Percentiles rank a stretch among this genome's conserved stretches.
Evolutionary conservation across 805 yeast species (phyloP).

Genomic region (Wickerhamiella azymoides): DNA sequence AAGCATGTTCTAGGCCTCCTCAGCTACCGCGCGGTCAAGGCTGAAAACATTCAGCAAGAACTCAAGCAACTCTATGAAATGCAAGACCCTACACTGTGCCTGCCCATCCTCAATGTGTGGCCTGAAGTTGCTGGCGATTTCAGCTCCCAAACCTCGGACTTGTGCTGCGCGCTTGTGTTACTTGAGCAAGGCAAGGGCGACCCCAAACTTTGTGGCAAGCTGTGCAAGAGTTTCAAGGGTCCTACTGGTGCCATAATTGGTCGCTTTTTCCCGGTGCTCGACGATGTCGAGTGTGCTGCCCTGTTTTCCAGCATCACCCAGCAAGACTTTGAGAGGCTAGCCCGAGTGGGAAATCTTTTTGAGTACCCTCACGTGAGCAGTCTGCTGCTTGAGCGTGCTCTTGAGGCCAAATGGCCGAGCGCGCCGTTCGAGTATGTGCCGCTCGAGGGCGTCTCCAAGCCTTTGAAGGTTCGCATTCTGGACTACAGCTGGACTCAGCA

Average conservation of each 20-base stretch:
- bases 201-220: neutral
- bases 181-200: neutral
- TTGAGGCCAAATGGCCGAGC: neutral
- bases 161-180: neutral
- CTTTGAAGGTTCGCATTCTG: neutral
- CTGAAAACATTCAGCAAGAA: neutral
- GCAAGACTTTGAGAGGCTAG: neutral
- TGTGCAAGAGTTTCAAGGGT: neutral
- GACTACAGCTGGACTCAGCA: neutral
- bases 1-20: neutral
- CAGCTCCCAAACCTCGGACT: neutral
- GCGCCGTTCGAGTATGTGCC: neutral
- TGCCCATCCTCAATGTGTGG: neutral
- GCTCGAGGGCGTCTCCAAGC: neutral
- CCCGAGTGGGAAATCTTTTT: neutral
- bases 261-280: neutral
- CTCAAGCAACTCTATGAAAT: neutral
- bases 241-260: neutral
- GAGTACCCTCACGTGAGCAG: conserved; percentile 1
- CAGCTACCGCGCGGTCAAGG: neutral
- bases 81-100: neutral
- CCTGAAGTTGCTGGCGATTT: neutral
- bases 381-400: neutral
- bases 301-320: neutral
- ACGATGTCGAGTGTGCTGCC: neutral